Conservation (phyloP, 176 grass and related monocot species). For the Eleusine coracana region DNA sequence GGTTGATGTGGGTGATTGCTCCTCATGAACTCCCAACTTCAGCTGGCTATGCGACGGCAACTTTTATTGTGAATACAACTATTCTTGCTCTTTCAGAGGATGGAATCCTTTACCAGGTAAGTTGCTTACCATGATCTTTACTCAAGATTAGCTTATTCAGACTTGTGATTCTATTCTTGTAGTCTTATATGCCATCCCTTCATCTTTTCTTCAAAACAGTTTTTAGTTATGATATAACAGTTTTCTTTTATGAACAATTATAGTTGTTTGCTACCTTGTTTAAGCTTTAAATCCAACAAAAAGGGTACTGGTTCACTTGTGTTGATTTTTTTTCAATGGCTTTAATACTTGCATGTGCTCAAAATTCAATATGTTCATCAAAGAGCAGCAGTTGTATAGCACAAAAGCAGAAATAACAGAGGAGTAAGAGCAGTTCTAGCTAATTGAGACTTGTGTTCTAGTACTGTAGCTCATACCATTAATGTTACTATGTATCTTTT, state of each 20-base stretch:
- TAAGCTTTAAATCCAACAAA: background rate
- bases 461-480: background rate
- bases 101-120: slow-evolving; percentile 88
- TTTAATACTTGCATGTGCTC: background rate
- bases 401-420: background rate
- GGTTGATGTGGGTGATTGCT: slow-evolving; percentile 90
- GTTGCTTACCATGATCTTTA: slow-evolving; percentile 28
- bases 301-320: background rate
- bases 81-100: slow-evolving; percentile 93
- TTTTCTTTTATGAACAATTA: background rate
- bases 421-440: slow-evolving; percentile 13
- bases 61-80: slow-evolving; percentile 91
- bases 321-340: background rate
- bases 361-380: background rate
- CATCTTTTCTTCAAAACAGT: slow-evolving; percentile 16
- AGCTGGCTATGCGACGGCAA: slow-evolving; percentile 63
- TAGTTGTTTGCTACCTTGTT: background rate
- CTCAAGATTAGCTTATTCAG: slow-evolving; percentile 8
- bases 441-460: slow-evolving; percentile 31
- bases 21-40: slow-evolving; percentile 83
- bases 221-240: slow-evolving; percentile 9
- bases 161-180: slow-evolving; percentile 12
- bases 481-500: slow-evolving; percentile 10
- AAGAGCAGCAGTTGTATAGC: background rate
- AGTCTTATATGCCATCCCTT: background rate